Evolutionary conservation across 345 rosid genomes (phyloP), one percentile per base, ranked within the genome.

Genomic region (Eutrema japonicum): DNA sequence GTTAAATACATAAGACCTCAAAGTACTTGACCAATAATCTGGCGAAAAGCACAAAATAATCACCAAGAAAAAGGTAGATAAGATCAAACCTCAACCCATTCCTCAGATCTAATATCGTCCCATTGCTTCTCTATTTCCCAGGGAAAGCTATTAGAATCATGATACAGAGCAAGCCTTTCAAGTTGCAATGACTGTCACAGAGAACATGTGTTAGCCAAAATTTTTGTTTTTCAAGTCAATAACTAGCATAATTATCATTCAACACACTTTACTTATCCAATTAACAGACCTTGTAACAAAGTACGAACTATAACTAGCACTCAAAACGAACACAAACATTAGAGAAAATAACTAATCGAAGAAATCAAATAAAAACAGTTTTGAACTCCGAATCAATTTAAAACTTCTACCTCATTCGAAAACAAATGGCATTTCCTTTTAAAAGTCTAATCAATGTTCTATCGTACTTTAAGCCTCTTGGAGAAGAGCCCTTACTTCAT

Each of bases 161-260:
- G 99, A 83, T 95, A 95, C 72, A 92, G 64, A 36, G 98, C 97
- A 78, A 95, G 92, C 82, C 98, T 95, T 83, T 87, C 91, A 66
- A 95, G 92, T 55, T 92, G 92, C 80, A 95, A 82, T 33, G 99
- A 95, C 99, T 95, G 90, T 70, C 57, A 76, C 69, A 62, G 55
- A 64, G 60, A 37, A 63, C 38, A 70, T 73, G 78, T 53, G 71
- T 82, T 55, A 79, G 79, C 65, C 46, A 32, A 57, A 67, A 18
- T 18, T 9, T 36, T 66, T 42, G 69, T 43, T 14, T 27, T 42
- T 60, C 45, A 67, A 36, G 64, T 35, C 35, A 66, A 72, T 38
- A 58, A 63, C 51, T 59, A 46, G 37, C 55, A 71, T 43, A 45
- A 75, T 54, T 60, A 68, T 40, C 62, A 69, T 55, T 54, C 59